These are phyloP conservation scores for Litchi chinensis DNA, from an alignment of 345 rosid genomes.

Conservation along the genomic window DNA sequence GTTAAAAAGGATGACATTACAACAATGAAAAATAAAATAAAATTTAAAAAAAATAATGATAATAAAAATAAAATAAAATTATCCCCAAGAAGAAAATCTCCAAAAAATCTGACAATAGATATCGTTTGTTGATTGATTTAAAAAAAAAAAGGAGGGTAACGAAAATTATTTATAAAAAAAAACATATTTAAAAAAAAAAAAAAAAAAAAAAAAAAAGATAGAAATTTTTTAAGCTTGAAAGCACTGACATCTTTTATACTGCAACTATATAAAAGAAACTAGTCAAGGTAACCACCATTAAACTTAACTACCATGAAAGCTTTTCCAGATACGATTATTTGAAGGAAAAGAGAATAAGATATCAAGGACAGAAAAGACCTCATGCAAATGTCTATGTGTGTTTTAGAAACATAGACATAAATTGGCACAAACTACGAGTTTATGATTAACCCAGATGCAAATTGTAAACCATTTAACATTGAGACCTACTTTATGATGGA, in stretches of 20 bases:
- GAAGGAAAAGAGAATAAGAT: not conserved
- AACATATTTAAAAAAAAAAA: no score
- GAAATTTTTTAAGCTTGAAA: not conserved
- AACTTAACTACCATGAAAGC: not conserved
- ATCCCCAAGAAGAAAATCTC: not conserved
- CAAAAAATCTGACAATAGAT: not conserved
- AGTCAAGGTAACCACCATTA: not conserved
- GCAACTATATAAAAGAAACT: not conserved
- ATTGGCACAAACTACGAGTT: not conserved
- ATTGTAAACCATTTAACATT: not conserved
- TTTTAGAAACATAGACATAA: not conserved
- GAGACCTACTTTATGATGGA: not conserved
- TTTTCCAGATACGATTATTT: not conserved
- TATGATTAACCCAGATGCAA: not conserved
- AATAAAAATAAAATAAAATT: no score
- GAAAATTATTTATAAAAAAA: not conserved
- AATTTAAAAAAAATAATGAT: no score
- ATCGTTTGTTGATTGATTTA: not conserved
- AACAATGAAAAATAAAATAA: not conserved
- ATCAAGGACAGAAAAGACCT: not conserved
- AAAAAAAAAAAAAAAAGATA: not conserved
- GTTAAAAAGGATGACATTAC: not conserved
- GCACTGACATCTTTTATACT: not conserved
- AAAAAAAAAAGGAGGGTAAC: not conserved
- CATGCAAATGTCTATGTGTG: not conserved